phyloP scores from a whole-genome alignment of 129 eudicot species.

The Pseudognaphalium luteoalbum region DNA sequence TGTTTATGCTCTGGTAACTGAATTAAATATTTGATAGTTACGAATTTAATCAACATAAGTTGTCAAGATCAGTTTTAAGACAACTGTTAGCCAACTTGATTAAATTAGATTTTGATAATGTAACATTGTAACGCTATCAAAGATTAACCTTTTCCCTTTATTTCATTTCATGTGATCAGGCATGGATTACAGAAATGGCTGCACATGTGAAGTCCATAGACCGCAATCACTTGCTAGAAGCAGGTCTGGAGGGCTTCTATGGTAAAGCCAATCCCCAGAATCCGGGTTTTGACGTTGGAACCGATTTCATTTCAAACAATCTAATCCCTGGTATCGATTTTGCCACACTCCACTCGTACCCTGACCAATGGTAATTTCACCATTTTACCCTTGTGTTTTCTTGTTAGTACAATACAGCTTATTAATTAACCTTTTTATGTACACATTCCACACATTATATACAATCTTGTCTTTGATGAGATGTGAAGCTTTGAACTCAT shows the following conservation, averaged over 20 bases:
- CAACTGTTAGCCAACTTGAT: not conserved
- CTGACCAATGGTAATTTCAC: conserved; percentile 87
- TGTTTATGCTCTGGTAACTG: not conserved
- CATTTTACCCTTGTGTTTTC: conserved; percentile 10
- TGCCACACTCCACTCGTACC: conserved; percentile 86
- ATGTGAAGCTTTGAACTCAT: not conserved
- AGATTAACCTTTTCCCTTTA: not conserved
- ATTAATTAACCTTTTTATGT: not conserved
- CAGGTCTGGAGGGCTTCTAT: conserved; percentile 92
- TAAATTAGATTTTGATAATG: not conserved
- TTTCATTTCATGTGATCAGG: conserved; percentile 40
- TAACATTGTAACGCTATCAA: not conserved
- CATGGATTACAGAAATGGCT: conserved; percentile 91
- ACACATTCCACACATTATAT: not conserved
- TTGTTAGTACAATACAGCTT: not conserved
- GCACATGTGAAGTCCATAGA: conserved; percentile 86
- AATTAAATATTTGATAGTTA: not conserved
- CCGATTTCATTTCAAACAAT: conserved; percentile 85
- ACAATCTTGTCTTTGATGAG: not conserved
- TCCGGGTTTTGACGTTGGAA: conserved; percentile 71
- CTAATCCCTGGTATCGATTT: conserved; percentile 72
- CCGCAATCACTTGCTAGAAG: conserved; percentile 83
- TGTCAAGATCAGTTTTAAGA: not conserved
- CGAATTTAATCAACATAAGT: not conserved
- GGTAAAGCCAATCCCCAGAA: conserved; percentile 58